Evolutionary conservation across 495 filamentous ascomycete genomes (phyloP).

Genomic region (Amorphotheca resinae): DNA sequence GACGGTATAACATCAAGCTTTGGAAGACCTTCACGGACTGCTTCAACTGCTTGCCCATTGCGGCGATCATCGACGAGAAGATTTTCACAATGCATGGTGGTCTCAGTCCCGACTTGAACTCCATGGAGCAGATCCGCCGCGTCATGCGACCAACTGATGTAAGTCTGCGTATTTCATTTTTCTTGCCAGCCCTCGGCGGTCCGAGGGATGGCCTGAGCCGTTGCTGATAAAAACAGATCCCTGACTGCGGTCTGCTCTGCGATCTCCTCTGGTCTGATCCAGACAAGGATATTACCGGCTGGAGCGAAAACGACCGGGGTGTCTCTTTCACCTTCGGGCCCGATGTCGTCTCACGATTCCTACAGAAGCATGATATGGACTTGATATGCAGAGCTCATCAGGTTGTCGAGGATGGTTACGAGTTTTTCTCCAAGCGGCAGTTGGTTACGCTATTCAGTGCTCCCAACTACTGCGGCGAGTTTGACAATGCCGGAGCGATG

Average conservation of each 20-base stretch:
- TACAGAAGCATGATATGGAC: conserved; percentile 99
- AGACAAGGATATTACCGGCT: conserved; percentile 99
- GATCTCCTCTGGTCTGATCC: conserved; percentile 98
- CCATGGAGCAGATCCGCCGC: conserved; percentile 98
- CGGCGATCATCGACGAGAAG: conserved; percentile 99
- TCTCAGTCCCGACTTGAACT: conserved; percentile 93
- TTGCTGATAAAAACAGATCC: conserved; percentile 64
- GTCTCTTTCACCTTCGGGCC: conserved; percentile 98
- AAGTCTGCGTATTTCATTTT: conserved; percentile 30
- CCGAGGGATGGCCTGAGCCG: conserved; percentile 25
- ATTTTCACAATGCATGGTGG: conserved; percentile 99
- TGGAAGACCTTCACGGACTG: conserved; percentile 99
- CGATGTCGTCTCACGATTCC: conserved; percentile 96
- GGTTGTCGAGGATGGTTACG: conserved; percentile 97
- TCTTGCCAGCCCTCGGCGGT: conserved; percentile 24
- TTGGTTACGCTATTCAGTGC: conserved; percentile 96
- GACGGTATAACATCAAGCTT: conserved; percentile 98
- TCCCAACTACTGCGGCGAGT: conserved; percentile 98
- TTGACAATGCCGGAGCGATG: conserved; percentile 99
- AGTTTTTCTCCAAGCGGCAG: conserved; percentile 98
- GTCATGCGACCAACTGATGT: conserved; percentile 99
- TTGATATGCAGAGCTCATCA: conserved; percentile 98
- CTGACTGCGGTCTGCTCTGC: conserved; percentile 93
- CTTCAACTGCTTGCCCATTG: conserved; percentile 99
- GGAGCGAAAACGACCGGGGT: conserved; percentile 98